phyloP scores from a whole-genome alignment of 2,329 filamentous ascomycete species.

The Alternaria brassicae region DNA sequence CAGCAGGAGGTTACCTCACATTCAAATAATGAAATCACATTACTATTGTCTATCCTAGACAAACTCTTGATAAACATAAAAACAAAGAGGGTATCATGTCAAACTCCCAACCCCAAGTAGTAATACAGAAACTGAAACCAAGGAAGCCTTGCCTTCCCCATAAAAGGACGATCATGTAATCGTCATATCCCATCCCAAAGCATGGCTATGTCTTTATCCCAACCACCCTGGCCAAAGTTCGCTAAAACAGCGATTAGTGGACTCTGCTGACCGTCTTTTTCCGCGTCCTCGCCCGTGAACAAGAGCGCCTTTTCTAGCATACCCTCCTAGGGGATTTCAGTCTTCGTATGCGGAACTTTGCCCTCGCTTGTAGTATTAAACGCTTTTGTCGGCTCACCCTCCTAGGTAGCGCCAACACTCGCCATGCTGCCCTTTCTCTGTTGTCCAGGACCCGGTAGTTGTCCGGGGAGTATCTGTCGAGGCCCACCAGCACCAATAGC shows the following conservation, averaged over 20 bases:
- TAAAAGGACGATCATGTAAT: background rate
- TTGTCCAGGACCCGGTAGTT: conserved; percentile 26
- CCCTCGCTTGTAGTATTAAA: background rate
- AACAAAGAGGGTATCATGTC: conserved; percentile 5
- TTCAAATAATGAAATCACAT: background rate
- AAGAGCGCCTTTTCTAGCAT: background rate
- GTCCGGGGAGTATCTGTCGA: conserved; percentile 48
- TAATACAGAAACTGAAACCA: background rate
- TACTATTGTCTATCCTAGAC: background rate
- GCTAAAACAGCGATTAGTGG: background rate
- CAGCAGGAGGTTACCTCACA: no score
- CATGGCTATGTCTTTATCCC: background rate
- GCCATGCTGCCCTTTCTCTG: conserved; percentile 9
- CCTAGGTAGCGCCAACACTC: conserved; percentile 2
- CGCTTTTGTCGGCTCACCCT: background rate
- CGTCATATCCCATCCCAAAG: background rate
- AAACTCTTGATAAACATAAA: background rate
- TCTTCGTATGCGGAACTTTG: background rate
- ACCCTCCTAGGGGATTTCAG: background rate
- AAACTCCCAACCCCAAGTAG: background rate
- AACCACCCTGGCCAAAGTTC: background rate
- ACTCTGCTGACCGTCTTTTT: background rate
- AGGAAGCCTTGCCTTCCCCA: background rate
- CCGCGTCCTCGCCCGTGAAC: background rate
- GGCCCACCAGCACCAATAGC: conserved; percentile 41